These are phyloP conservation scores for Fusarium verticillioides DNA, from an alignment of 2,329 filamentous ascomycete species.

Conservation along the genomic window DNA sequence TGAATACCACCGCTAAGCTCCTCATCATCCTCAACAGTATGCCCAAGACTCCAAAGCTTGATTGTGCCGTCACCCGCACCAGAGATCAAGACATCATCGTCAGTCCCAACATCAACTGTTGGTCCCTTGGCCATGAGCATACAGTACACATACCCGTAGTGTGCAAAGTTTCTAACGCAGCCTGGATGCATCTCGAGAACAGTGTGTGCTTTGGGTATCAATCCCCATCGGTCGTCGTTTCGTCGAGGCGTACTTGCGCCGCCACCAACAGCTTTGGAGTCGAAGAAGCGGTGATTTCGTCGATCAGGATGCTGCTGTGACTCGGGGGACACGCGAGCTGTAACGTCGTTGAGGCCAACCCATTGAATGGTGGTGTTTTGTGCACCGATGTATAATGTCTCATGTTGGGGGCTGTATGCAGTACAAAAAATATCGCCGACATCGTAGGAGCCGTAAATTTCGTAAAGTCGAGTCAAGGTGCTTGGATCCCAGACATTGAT, in stretches of 20 bases:
- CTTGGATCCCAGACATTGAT: conserved; percentile 92
- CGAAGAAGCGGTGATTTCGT: conserved; percentile 89
- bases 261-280: conserved; percentile 82
- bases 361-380: conserved; percentile 97
- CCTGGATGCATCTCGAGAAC: conserved; percentile 84
- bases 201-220: conserved; percentile 64
- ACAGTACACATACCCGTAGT: conserved; percentile 95
- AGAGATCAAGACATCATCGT: conserved; percentile 86
- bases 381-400: conserved; percentile 89
- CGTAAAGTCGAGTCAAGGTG: conserved; percentile 81
- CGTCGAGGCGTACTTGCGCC: conserved; percentile 82
- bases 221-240: conserved; percentile 66
- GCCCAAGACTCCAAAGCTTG: conserved; percentile 84
- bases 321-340: conserved; percentile 67
- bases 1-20: conserved; percentile 69
- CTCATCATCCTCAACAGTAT: conserved; percentile 49
- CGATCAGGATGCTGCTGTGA: conserved; percentile 78
- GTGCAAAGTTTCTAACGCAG: conserved; percentile 87
- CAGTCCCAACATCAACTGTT: conserved; percentile 72
- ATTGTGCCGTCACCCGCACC: conserved; percentile 94
- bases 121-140: conserved; percentile 86
- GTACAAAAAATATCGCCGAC: conserved; percentile 96
- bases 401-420: conserved; percentile 81
- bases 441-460: conserved; percentile 93
- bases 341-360: conserved; percentile 78